Conservation (phyloP, 768 basidiomycete genomes). For the Cyclocybe cylindracea region DNA sequence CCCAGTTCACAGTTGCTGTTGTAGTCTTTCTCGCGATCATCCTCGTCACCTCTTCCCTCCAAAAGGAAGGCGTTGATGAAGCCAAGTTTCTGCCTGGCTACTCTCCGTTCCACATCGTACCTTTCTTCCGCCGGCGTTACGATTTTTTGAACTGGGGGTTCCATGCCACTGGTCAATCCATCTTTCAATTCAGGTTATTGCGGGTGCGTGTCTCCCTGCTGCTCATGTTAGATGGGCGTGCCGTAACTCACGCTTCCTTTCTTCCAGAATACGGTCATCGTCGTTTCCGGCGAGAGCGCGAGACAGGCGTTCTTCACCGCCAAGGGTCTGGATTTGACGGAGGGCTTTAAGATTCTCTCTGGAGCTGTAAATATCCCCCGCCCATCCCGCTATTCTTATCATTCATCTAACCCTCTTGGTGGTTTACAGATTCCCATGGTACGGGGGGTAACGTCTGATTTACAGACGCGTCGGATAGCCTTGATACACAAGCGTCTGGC, state of each 20-base stretch:
- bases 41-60: slow-evolving; percentile 44
- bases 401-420: slow-evolving; percentile 18
- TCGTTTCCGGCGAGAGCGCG: slow-evolving; percentile 73
- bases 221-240: slow-evolving; percentile 4
- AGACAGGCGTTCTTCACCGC: slow-evolving; percentile 70
- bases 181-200: slow-evolving; percentile 73
- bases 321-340: slow-evolving; percentile 71
- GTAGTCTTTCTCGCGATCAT: slow-evolving; percentile 48
- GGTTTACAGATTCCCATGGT: slow-evolving; percentile 68
- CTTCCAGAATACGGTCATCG: slow-evolving; percentile 69
- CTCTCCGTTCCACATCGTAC: slow-evolving; percentile 56
- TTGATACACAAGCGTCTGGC: slow-evolving; percentile 74
- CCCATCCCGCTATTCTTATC: slow-evolving; percentile 10
- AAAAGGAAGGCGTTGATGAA: slow-evolving; percentile 49
- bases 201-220: slow-evolving; percentile 44
- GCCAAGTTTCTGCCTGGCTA: slow-evolving; percentile 61
- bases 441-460: slow-evolving; percentile 71
- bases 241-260: slow-evolving; percentile 11
- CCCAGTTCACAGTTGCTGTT: slow-evolving; percentile 49
- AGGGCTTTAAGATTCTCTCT: slow-evolving; percentile 79
- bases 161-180: slow-evolving; percentile 59
- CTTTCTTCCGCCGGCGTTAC: slow-evolving; percentile 70
- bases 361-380: slow-evolving; percentile 59
- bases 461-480: slow-evolving; percentile 60
- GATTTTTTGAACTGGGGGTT: slow-evolving; percentile 78